Conservation (phyloP, 1,284 basidiomycete genomes). For the Marasmius oreades region DNA sequence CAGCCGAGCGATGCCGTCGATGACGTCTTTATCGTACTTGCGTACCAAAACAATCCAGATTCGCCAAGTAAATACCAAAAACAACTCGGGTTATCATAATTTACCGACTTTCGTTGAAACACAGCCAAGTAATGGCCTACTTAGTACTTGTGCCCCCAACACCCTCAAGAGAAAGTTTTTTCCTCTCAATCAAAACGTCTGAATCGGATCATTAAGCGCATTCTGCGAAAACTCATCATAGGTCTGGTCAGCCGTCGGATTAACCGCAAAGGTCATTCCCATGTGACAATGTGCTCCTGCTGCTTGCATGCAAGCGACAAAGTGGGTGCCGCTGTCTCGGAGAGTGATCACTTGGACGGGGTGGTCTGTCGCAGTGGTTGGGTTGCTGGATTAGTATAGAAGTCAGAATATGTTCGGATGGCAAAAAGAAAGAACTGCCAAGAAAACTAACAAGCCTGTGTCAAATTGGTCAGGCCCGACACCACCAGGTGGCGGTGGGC, state of each 20-base stretch:
- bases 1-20: too few relatives aligned
- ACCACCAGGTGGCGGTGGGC: slow-evolving; percentile 15
- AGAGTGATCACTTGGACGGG: slow-evolving; percentile 11
- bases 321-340: slow-evolving; percentile 13
- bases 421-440: not conserved
- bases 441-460: slow-evolving; percentile 16
- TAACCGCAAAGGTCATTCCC: slow-evolving; percentile 17
- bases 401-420: too few relatives aligned
- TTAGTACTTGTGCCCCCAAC: too few relatives aligned
- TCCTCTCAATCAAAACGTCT: not conserved
- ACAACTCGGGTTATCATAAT: too few relatives aligned
- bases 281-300: slow-evolving; percentile 15
- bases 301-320: slow-evolving; percentile 17
- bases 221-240: slow-evolving; percentile 14
- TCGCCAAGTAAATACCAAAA: too few relatives aligned
- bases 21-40: too few relatives aligned
- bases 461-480: slow-evolving; percentile 15
- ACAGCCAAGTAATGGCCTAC: too few relatives aligned
- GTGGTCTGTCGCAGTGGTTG: not conserved
- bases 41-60: too few relatives aligned
- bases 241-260: slow-evolving; percentile 13
- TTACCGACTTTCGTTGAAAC: too few relatives aligned
- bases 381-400: slow-evolving; percentile 1
- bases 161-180: too few relatives aligned
- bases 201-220: slow-evolving; percentile 4